Conservation (phyloP, 2,329 filamentous ascomycete genomes). For the Aureobasidium mangrovei region DNA sequence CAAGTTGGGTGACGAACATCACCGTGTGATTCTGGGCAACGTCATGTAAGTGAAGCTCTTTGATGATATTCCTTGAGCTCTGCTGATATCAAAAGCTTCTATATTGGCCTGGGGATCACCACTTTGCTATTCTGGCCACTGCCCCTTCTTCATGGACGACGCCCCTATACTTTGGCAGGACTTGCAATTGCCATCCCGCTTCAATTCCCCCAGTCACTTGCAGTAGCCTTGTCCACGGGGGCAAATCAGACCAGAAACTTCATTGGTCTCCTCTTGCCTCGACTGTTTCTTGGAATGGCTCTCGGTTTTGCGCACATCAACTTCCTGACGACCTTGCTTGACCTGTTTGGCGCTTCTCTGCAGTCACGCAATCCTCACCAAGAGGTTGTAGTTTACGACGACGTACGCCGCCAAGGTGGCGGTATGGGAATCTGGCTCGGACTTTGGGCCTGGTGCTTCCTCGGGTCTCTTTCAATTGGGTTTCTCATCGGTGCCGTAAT, state of each 20-base stretch:
- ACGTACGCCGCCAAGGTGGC: conserved; percentile 65
- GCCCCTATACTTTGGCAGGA: conserved; percentile 64
- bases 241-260: conserved; percentile 48
- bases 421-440: conserved; percentile 75
- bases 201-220: conserved; percentile 65
- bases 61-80: neutral
- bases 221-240: conserved; percentile 49
- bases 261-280: conserved; percentile 52
- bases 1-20: conserved; percentile 59
- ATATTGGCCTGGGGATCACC: conserved; percentile 60
- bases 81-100: conserved; percentile 39
- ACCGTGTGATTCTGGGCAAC: conserved; percentile 63
- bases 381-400: conserved; percentile 57
- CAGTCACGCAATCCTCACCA: conserved; percentile 66
- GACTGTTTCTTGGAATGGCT: conserved; percentile 57
- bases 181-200: conserved; percentile 62
- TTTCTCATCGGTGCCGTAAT: conserved; percentile 64
- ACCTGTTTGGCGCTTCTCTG: conserved; percentile 67
- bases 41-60: conserved; percentile 40
- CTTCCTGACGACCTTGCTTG: conserved; percentile 60
- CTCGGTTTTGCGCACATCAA: conserved; percentile 74
- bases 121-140: conserved; percentile 66
- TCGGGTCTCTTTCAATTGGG: conserved; percentile 61
- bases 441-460: conserved; percentile 69
- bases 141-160: conserved; percentile 65